Base-by-base conservation (phyloP, 2,329 filamentous ascomycete species). In the Pestalotiopsis fici region DNA sequence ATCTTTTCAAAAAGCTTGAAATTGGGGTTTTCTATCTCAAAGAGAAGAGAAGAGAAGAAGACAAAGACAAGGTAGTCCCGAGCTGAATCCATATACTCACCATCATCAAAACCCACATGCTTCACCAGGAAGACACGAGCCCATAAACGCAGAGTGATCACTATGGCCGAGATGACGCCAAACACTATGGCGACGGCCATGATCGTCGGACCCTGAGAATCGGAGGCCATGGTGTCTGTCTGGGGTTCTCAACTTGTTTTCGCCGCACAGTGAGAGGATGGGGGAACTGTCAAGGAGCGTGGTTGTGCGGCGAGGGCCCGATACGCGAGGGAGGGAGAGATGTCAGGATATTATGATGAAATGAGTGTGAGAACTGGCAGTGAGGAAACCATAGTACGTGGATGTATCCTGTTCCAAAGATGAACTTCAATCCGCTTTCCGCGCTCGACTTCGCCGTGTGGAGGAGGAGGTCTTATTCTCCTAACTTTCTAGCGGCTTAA, bases 121-220 rank as follows among this genome's bases (percentile, higher is more conserved):
- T 76, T 73, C 60, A 82, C 72, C 15, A 83, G 76, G 68, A 76
- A 79, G 18, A 81, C 66, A 4, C 81, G 76, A 25, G 81, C 76
- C 70, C 79, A 82, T 9, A 83, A 68, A 23, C 81, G 74, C 35
- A 82, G 71, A 35, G 65, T 63, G 28, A 83, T 71, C 18, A 81
- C 77, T 25, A 82, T 59, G 27, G 78, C 74, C 7, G 80, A 80
- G 7, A 82, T 66, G 13, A 77, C 68, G 7, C 78, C 78, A 69
- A 82, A 83, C 15, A 76, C 71, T 61, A 82, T 73, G 31, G 75
- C 71, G 56, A 82, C 72, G 23, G 76, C 76, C 25, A 72, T 68
- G 37, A 81, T 77, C 9, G 74, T 72, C 15, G 77, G 77, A 11
- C 77, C 78, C 55, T 78, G 76, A 13, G 77, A 74, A n/a, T 77